Percentiles rank a stretch among this genome's conserved stretches.
Conservation (phyloP, 2,329 filamentous ascomycete genomes). For the Diaporthe nobilis region DNA sequence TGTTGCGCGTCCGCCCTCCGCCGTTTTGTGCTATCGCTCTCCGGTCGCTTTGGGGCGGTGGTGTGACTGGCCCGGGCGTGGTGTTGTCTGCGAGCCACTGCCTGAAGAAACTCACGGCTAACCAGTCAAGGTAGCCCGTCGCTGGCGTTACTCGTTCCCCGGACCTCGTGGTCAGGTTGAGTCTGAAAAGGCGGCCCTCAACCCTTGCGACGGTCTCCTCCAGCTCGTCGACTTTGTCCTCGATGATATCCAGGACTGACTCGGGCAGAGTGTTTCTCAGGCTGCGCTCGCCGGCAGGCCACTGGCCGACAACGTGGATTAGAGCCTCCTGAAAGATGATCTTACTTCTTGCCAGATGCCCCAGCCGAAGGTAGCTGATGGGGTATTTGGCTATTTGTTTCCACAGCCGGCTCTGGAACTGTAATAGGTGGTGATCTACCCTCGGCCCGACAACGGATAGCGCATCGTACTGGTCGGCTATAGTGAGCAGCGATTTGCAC, state of each 20-base stretch:
- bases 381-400: slow-evolving; percentile 98
- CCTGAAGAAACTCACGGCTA: slow-evolving; percentile 87
- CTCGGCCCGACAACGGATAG: slow-evolving; percentile 88
- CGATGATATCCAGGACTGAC: slow-evolving; percentile 87
- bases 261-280: slow-evolving; percentile 81
- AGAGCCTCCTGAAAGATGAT: slow-evolving; percentile 90
- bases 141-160: slow-evolving; percentile 87
- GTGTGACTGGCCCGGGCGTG: slow-evolving; percentile 71
- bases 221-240: slow-evolving; percentile 94
- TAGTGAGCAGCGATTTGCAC: slow-evolving; percentile 88
- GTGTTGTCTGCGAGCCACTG: slow-evolving; percentile 96
- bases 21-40: slow-evolving; percentile 38
- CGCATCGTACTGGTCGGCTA: slow-evolving; percentile 97
- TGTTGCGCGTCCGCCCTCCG: slow-evolving; percentile 28
- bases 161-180: slow-evolving; percentile 82
- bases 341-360: slow-evolving; percentile 86
- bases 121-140: slow-evolving; percentile 90
- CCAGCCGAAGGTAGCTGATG: slow-evolving; percentile 90
- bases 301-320: slow-evolving; percentile 94
- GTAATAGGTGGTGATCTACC: slow-evolving; percentile 92
- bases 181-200: slow-evolving; percentile 85
- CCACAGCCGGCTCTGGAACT: slow-evolving; percentile 92
- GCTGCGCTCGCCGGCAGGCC: slow-evolving; percentile 85
- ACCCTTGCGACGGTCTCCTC: slow-evolving; percentile 85
- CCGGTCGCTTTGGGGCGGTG: slow-evolving; percentile 44